These are phyloP conservation scores for Claviceps citrina DNA, from an alignment of 2,329 filamentous ascomycete species.

Conservation along the genomic window DNA sequence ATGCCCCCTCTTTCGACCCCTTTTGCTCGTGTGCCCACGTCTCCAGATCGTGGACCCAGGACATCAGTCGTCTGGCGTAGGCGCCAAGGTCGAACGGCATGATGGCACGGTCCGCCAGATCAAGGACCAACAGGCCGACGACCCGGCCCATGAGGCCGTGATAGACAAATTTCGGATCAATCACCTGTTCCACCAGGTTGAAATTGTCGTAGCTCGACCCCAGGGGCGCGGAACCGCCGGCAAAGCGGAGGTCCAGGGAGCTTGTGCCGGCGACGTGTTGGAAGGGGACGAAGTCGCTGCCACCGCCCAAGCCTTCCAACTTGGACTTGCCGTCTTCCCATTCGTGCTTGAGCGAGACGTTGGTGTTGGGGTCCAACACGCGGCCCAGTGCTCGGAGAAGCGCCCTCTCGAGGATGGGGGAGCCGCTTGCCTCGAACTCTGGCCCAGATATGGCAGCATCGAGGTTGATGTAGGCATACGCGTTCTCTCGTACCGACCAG, in stretches of 20 bases:
- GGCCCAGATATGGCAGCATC: slow-evolving; percentile 65
- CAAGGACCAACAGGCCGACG: slow-evolving; percentile 66
- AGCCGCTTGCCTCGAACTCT: slow-evolving; percentile 63
- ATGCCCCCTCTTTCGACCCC: slow-evolving; percentile 16
- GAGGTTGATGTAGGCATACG: slow-evolving; percentile 80
- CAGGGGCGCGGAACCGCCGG: slow-evolving; percentile 50
- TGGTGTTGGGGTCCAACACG: slow-evolving; percentile 54
- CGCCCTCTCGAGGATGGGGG: slow-evolving; percentile 61
- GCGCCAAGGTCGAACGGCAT: slow-evolving; percentile 65
- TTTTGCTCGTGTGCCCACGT: slow-evolving; percentile 45
- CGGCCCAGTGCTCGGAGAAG: slow-evolving; percentile 60
- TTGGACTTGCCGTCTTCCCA: slow-evolving; percentile 53
- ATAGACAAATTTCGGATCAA: slow-evolving; percentile 71
- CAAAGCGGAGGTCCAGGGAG: slow-evolving; percentile 71
- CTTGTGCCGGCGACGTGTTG: slow-evolving; percentile 82
- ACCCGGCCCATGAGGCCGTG: slow-evolving; percentile 68
- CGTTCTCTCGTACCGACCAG: slow-evolving; percentile 49
- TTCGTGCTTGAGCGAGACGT: slow-evolving; percentile 55
- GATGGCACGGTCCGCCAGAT: slow-evolving; percentile 67
- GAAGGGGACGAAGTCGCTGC: slow-evolving; percentile 77
- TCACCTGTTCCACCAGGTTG: slow-evolving; percentile 65
- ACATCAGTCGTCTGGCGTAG: slow-evolving; percentile 51
- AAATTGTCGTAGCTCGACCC: slow-evolving; percentile 84
- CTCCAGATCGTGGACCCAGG: slow-evolving; percentile 52
- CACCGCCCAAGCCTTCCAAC: slow-evolving; percentile 55